These are phyloP conservation scores for Capsaspora owczarzaki DNA, from an alignment of 78 protist species.

Conservation along the genomic window DNA sequence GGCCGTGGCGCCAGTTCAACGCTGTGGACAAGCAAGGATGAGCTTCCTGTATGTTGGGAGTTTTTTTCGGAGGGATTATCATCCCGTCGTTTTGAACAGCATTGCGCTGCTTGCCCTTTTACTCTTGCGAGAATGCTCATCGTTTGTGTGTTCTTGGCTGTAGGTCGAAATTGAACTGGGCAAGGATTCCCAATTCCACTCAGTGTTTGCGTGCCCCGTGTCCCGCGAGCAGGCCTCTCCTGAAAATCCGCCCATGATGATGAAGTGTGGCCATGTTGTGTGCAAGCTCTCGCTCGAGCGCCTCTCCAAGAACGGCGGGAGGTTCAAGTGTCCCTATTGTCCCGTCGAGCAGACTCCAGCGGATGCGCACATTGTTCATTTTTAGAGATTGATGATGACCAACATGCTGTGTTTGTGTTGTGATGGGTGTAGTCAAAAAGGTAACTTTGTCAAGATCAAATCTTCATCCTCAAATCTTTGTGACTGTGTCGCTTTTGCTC, in stretches of 20 bases:
- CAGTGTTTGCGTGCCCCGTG: conserved; percentile 77
- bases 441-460: no score
- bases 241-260: conserved; percentile 66
- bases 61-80: no score
- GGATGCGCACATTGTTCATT: no score
- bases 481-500: no score
- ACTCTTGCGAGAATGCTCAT: neutral
- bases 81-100: no score
- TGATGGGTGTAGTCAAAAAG: no score
- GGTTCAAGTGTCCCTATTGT: conserved; percentile 77
- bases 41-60: no score
- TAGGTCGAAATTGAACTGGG: conserved; percentile 22
- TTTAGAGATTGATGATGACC: no score
- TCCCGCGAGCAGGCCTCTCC: conserved; percentile 58
- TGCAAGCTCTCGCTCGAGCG: conserved; percentile 31
- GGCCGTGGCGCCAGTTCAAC: neutral
- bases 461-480: no score
- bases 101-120: neutral
- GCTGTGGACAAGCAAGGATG: conserved; percentile 16
- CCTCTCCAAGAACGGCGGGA: conserved; percentile 38
- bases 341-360: conserved; percentile 51
- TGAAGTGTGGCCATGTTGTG: conserved; percentile 71
- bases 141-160: neutral
- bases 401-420: no score
- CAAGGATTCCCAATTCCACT: conserved; percentile 31